Base-by-base conservation (phyloP, 495 filamentous ascomycete species). In the Trichoderma orchidacearum region DNA sequence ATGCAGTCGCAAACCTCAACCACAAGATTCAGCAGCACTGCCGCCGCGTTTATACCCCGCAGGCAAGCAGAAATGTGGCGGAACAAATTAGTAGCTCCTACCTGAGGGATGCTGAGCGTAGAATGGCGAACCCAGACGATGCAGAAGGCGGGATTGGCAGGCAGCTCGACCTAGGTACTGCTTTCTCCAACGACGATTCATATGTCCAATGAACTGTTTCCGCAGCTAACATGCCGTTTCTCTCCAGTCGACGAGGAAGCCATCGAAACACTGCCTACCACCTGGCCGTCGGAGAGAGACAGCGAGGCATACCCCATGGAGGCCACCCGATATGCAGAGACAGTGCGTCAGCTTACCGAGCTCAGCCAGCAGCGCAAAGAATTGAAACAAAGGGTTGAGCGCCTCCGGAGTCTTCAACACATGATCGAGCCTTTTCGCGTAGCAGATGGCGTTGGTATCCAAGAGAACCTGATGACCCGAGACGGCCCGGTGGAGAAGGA, bases 31-130 rank as follows among this genome's bases (percentile, higher is more conserved):
- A 79, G 55, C 83, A 86, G 58, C 89, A 94, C 66, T 77, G 79
- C 58, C 83, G 81, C 30, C 73, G 83, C 31, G 83, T 82, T 15
- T 91, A 92, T 69, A 80, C 83, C 12, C 80, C 84, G 0, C 86
- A 91, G 61, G 82, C 86, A 0, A 80, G 83, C 56, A 80, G 87
- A 32, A 85, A 90, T 70, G 79, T 94, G 36, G 89, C 87, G 23
- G 85, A 90, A 68, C 88, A 94, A 73, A 83, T 94, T 41, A 82
- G 90, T 61, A 71, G 69, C 53, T 68, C 91, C 53, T 93, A 92
- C 63, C 83, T 76, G 27, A 71, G 68, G 48, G 67, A 60, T 54
- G 68, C 53, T 30, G 70, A 64, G 1, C 70, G 65, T 0, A 70
- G 71, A 2, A 72, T 71, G 17, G 74, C 68, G 50, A 76, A 67